Evolutionary conservation across 2,329 filamentous ascomycete species (phyloP).

Genomic region (Ophiocordyceps camponoti-leonardi): DNA sequence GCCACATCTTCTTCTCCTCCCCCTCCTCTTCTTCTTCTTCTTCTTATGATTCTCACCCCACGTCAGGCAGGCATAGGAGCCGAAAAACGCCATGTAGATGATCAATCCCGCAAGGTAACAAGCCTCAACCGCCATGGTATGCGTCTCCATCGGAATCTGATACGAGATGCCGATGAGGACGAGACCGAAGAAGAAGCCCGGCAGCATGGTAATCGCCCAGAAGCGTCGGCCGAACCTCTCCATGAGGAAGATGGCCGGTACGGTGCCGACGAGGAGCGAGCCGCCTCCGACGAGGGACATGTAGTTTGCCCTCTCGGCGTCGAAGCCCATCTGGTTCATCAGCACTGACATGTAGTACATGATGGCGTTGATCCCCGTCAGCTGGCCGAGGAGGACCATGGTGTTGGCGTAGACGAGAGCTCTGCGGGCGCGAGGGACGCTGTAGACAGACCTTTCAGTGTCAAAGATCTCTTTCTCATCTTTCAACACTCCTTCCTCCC

Average conservation of each 20-base stretch:
- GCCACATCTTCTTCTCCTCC: background rate
- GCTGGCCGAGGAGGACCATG: conserved; percentile 53
- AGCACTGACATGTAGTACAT: conserved; percentile 57
- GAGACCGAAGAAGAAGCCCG: conserved; percentile 54
- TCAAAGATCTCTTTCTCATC: no score
- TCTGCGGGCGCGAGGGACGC: conserved; percentile 44
- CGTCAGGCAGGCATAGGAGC: conserved; percentile 45
- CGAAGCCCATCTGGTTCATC: conserved; percentile 52
- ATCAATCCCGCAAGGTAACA: conserved; percentile 51
- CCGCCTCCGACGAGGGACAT: conserved; percentile 61
- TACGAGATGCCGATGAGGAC: conserved; percentile 49
- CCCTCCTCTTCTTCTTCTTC: no score
- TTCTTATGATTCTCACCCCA: conserved; percentile 20
- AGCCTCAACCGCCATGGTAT: conserved; percentile 32
- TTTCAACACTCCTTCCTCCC: no score
- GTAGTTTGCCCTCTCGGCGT: conserved; percentile 44
- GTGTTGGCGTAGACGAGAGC: conserved; percentile 51
- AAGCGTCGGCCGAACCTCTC: conserved; percentile 56
- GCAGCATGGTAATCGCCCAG: conserved; percentile 58
- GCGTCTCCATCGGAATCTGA: conserved; percentile 28
- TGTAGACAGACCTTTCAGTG: no score
- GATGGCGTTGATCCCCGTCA: conserved; percentile 54
- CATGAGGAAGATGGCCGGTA: conserved; percentile 54
- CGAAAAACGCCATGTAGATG: conserved; percentile 53
- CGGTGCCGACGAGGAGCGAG: conserved; percentile 47